These are phyloP conservation scores for Auxenochlorella pyrenoidosa DNA, from an alignment of 139 green algal species.

Conservation along the genomic window DNA sequence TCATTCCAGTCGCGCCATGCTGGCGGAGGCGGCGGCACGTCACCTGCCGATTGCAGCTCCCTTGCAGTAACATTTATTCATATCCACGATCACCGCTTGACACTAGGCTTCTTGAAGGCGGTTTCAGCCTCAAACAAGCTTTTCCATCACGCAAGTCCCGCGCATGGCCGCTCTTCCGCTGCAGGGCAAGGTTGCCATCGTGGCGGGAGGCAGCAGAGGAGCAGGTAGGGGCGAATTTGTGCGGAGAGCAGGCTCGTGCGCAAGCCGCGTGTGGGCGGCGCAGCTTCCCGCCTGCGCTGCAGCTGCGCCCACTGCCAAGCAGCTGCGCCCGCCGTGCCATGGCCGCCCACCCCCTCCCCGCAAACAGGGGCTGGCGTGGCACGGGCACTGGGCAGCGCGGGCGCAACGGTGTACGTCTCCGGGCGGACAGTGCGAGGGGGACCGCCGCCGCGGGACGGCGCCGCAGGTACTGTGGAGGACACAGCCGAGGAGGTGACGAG, in stretches of 20 bases:
- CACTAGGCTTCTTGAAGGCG: too few species aligned
- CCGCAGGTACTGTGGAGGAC: neutral
- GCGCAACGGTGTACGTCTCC: slow-evolving; percentile 17
- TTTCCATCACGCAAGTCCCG: too few species aligned
- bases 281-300: neutral
- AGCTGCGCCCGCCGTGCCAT: too few species aligned
- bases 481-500: slow-evolving; percentile 12
- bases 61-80: too few species aligned
- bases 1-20: too few species aligned
- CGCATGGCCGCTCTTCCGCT: neutral
- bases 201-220: slow-evolving; percentile 15
- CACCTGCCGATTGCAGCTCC: too few species aligned
- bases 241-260: neutral
- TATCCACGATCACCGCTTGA: too few species aligned
- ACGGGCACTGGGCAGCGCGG: neutral
- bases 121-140: too few species aligned
- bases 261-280: neutral
- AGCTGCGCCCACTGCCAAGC: neutral
- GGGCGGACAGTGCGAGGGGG: slow-evolving; percentile 6
- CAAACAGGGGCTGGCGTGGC: slow-evolving; percentile 13
- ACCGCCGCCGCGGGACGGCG: neutral
- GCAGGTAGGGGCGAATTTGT: neutral
- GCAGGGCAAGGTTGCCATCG: slow-evolving; percentile 14
- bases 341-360: too few species aligned
- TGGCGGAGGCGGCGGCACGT: too few species aligned